Percentiles rank a stretch among this genome's conserved stretches.
Conservation (phyloP, 78 protist species). For the Dictyostelium brefeldianum region DNA sequence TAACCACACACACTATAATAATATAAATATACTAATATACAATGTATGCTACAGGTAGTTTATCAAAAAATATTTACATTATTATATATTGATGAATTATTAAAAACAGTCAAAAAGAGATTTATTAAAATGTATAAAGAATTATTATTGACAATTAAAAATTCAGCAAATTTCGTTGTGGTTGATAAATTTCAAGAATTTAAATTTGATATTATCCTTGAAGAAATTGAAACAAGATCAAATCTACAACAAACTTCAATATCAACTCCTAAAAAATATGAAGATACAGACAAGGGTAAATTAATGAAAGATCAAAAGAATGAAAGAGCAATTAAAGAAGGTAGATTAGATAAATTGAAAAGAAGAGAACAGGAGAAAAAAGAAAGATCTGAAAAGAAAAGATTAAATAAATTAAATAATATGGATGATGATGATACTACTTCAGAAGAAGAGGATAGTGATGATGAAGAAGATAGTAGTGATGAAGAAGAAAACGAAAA, state of each 20-base stretch:
- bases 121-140: slow-evolving; percentile 68
- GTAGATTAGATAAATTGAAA: not conserved
- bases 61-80: slow-evolving; percentile 83
- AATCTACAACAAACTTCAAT: slow-evolving; percentile 7
- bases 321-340: slow-evolving; percentile 51
- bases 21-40: not conserved
- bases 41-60: slow-evolving; percentile 44
- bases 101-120: slow-evolving; percentile 55
- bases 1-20: not conserved
- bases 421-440: not conserved
- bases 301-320: slow-evolving; percentile 1
- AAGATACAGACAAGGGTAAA: slow-evolving; percentile 71
- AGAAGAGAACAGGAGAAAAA: slow-evolving; percentile 20
- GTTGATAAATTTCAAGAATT: slow-evolving; percentile 38
- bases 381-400: slow-evolving; percentile 20
- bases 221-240: slow-evolving; percentile 37
- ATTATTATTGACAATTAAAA: slow-evolving; percentile 38
- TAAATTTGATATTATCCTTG: slow-evolving; percentile 29
- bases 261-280: slow-evolving; percentile 35
- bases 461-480: not conserved
- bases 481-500: not conserved
- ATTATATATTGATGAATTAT: slow-evolving; percentile 83
- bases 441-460: not conserved
- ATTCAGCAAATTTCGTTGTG: slow-evolving; percentile 22
- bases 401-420: not conserved